Base-by-base conservation (phyloP, 2,329 filamentous ascomycete species). In the Biscogniauxia mediterranea region DNA sequence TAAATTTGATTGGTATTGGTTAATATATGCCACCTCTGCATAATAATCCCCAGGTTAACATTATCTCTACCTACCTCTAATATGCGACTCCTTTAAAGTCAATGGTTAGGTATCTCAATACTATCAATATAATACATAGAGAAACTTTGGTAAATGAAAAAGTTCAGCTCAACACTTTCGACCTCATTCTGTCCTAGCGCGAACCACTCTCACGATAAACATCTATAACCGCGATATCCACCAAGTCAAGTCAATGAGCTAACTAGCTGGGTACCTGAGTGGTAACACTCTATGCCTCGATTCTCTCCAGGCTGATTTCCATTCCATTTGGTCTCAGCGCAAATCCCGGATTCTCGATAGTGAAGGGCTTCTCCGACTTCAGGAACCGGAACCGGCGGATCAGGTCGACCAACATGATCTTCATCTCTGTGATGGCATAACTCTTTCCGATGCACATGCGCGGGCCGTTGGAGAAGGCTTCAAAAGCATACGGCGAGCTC, bases 401-500 rank as follows among this genome's bases (percentile, higher is more conserved):
- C 7, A 68, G 51, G 42, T 64, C 65, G 15, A 63, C 56, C 2
- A 68, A 53, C 17, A 67, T 61, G 51, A 60, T 65, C 57, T 67
- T 68, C 19, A 68, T 60, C 55, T 68, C 66, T 49, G 59, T 46
- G 25, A 63, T 38, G n/a, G 65, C 65, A 50, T 64, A 67, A 4
- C 15, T 46, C 28, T 62, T 61, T n/a, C 66, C 66, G 20, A 66
- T 62, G 57, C 66, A 68, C 25, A 65, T 64, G 7, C 64, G 60
- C 2, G 66, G 66, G 2, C 66, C 65, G 49, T 67, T 67, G 15
- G 61, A 66, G 56, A 76, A 76, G 20, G 70, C 59, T 32, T 64
- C 65, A 53, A 72, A 70, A 5, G 71, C 70, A 52, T 71, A 75
- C 11, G 71, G 74, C 11, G 63, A 69, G 9, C 64, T 65, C 42